phyloP scores from a whole-genome alignment of 768 basidiomycete species.

The Termitomyces sp. region DNA sequence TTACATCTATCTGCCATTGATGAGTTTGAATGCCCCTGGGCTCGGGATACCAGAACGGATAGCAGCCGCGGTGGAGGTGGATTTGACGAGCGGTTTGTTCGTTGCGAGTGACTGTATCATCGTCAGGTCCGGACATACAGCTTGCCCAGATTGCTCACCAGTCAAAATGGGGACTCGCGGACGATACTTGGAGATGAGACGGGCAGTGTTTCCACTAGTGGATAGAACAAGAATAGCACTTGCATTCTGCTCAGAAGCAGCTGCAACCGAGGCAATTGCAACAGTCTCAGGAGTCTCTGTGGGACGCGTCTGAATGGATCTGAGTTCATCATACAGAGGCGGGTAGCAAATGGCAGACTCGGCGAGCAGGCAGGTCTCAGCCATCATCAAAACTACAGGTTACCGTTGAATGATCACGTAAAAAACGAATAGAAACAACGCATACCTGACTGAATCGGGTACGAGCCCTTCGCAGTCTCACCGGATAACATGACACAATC shows the following conservation, averaged over 20 bases:
- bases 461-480: conserved; percentile 97
- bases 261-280: conserved; percentile 93
- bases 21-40: conserved; percentile 83
- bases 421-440: neutral
- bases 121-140: neutral
- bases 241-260: conserved; percentile 92
- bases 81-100: conserved; percentile 94
- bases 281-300: conserved; percentile 96
- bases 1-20: conserved; percentile 97
- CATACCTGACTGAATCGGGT: conserved; percentile 92
- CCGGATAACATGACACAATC: conserved; percentile 99
- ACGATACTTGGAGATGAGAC: conserved; percentile 94
- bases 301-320: conserved; percentile 74
- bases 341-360: conserved; percentile 96
- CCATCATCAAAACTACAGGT: conserved; percentile 92
- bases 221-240: conserved; percentile 95
- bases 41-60: conserved; percentile 96
- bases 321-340: conserved; percentile 88
- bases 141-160: conserved; percentile 42
- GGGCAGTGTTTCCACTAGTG: conserved; percentile 94
- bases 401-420: neutral
- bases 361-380: conserved; percentile 96
- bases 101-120: conserved; percentile 83
- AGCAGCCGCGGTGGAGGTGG: conserved; percentile 94
- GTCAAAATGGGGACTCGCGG: conserved; percentile 93